A percentile compares a stretch with the other conserved stretches of the same genome.
Conservation (phyloP, 208 protist genomes). For the Trypanosoma platydactyli region DNA sequence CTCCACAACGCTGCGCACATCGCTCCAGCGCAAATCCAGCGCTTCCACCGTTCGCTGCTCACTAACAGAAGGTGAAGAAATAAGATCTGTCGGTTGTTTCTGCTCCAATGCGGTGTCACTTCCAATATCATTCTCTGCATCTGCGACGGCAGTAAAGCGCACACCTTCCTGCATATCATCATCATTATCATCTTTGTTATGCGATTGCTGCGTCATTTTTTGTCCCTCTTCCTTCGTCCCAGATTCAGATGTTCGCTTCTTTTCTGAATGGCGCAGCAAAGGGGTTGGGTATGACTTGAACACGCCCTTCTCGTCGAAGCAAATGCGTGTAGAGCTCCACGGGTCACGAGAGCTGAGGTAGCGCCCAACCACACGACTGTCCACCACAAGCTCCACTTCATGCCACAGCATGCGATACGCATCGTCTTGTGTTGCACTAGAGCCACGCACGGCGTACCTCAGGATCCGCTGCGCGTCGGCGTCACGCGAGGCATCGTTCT, state of each 20-base stretch:
- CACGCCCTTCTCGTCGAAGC: slow-evolving; percentile 47
- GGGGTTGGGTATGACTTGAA: slow-evolving; percentile 53
- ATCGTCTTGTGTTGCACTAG: slow-evolving; percentile 53
- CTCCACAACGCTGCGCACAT: slow-evolving; percentile 55
- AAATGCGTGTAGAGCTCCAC: slow-evolving; percentile 64
- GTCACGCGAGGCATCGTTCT: slow-evolving; percentile 46
- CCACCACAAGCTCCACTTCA: slow-evolving; percentile 45
- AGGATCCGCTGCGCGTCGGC: slow-evolving; percentile 68
- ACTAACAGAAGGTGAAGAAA: background rate
- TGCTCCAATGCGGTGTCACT: slow-evolving; percentile 12
- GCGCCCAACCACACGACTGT: slow-evolving; percentile 74
- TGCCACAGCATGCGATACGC: slow-evolving; percentile 61
- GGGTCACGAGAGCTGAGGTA: slow-evolving; percentile 74
- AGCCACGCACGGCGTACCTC: slow-evolving; percentile 73
- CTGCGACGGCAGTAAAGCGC: background rate
- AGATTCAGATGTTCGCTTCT: slow-evolving; percentile 8
- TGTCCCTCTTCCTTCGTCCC: background rate
- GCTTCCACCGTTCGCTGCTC: slow-evolving; percentile 46
- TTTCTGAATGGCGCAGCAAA: slow-evolving; percentile 24
- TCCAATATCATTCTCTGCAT: slow-evolving; percentile 11
- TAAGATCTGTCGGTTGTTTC: background rate
- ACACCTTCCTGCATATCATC: slow-evolving; percentile 13
- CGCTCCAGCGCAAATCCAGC: slow-evolving; percentile 64
- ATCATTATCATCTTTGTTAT: background rate
- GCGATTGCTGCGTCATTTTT: background rate